Base-by-base conservation (phyloP, 805 yeast species). In the Saturnispora sanitii region DNA sequence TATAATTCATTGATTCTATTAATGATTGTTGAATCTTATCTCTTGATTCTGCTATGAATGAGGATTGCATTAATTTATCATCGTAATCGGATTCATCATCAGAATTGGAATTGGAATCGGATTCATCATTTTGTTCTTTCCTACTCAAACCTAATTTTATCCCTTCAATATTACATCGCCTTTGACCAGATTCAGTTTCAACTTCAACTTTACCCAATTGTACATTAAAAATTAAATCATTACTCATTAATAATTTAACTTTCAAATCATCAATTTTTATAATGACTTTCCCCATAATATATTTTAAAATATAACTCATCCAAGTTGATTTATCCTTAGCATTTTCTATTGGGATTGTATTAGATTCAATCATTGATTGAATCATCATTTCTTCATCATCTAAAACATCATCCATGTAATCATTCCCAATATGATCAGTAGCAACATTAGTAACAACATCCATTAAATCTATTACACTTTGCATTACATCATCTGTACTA, bases 401-500 rank as follows among this genome's bases (percentile, higher is more conserved):
- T 23, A 60, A 57, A 18, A 61, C 58, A 19, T 53, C 51, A 42
- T 23, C 32, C 21, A 18, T 25, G 7, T 40, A 22, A 8, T 34
- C 28, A 23, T 22, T 26, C 3, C 25, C 35, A 7, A 19, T 7
- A 11, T 19, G 29, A n/a, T 40, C 40, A 9, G 44, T 37, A 19
- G 29, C 37, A n/a, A 38, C 33, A 8, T 38, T 60, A 25, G 62
- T 57, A 17, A 62, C 61, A 25, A 53, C 55, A 45, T 69, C 73
- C 13, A 66, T 70, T 35, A 73, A 55, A 2, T 44, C 48, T 55
- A 71, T 64, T 18, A 75, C 65, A 35, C 79, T 74, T 46, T 70
- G 72, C 3, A 92, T 86, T 41, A 86, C 65, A 49, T 81, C 85
- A 18, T 79, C n/a, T n/a, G n/a, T n/a, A n/a, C n/a, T n/a, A n/a